Evolutionary conservation across 345 rosid species (phyloP), one percentile per base, ranked within the genome.

Genomic region (Ceriops zippeliana): DNA sequence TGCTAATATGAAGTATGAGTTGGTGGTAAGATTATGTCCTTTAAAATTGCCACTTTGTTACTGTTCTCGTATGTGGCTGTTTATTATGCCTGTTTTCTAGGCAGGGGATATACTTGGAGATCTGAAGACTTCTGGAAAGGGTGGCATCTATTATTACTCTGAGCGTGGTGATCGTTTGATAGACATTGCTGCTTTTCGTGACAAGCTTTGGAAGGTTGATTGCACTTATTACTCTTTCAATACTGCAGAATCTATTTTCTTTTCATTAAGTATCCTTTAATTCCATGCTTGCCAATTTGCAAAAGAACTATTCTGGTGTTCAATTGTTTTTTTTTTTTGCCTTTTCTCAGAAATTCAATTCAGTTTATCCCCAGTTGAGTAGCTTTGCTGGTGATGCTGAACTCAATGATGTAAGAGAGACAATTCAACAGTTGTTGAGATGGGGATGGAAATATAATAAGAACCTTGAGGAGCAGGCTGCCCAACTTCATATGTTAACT

Each of bases 391-490:
- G 77, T 78, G 97, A 79, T 74, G 82, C 81, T 51, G 97, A 93
- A 83, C 84, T 93, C 73, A 88, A 82, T 80, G 91, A 89, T 78
- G 89, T 83, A 59, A 88, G 83, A 75, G 91, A 88, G 83, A 70
- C 88, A 38, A 84, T 91, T 82, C 98, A 91, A 73, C 84, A 85
- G 66, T 80, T 91, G 68, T 73, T 93, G 76, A 87, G 96, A 86
- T 91, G 98, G 97, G 98, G 91, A 61, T 93, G 97, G 98, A 91
- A 85, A 78, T 84, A 87, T 79, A 91, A 93, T 76, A 87, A 83
- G 70, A 93, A 91, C 83, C 97, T 93, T 57, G 97, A 93, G 83
- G 98, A 93, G 77, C 96, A 89, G 79, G 96, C 97, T 74, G 97
- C 95, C 71, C 97, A 93, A 75, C 98, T 93, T 80, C 98, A 93